Evolutionary conservation across 2,329 filamentous ascomycete genomes (phyloP), one percentile per base, ranked within the genome.

Genomic region (Claviceps spartinae): DNA sequence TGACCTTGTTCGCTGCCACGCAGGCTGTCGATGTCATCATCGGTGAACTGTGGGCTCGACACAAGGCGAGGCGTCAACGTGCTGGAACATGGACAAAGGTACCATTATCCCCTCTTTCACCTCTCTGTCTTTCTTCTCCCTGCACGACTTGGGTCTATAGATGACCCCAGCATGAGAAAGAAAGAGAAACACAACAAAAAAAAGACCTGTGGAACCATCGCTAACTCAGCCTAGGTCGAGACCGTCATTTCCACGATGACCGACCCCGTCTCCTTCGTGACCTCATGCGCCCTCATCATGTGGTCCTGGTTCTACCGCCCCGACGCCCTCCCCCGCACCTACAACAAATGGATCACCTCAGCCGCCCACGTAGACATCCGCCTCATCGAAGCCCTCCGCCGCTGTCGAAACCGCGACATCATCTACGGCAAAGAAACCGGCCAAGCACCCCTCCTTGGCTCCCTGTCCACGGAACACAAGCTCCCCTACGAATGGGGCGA

Each of bases 261-360:
- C n/a, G 85, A 91, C 61, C 78, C 86, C 4, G 68, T 77, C 5
- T 69, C 90, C 18, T 94, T 95, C 65, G 80, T 84, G 45, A 65
- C 76, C 37, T 89, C 86, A 20, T 82, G 79, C 41, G 84, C 82
- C 22, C 69, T 87, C 40, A 83, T 94, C 58, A 95, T 94, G 88
- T 91, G 86, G 84, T 78, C 86, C 18, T 95, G 86, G 86, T 83
- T 94, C 64, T 95, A 91, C 69, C 65, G 73, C 9, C 86, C 88
- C 0, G 73, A 79, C 38, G 75, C 79, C 20, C 75, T 95, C 1
- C 88, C 88, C 2, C 74, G 71, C 30, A 76, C 82, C 42, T 94
- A 94, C 69, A 83, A 82, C 60, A 83, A 82, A 63, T 94, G 88
- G 88, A 93, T 95, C 59, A 79, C 77, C 42, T 81, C 83, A 22